phyloP scores from a whole-genome alignment of 2,329 filamentous ascomycete genomes.

The Xylariales sp. region DNA sequence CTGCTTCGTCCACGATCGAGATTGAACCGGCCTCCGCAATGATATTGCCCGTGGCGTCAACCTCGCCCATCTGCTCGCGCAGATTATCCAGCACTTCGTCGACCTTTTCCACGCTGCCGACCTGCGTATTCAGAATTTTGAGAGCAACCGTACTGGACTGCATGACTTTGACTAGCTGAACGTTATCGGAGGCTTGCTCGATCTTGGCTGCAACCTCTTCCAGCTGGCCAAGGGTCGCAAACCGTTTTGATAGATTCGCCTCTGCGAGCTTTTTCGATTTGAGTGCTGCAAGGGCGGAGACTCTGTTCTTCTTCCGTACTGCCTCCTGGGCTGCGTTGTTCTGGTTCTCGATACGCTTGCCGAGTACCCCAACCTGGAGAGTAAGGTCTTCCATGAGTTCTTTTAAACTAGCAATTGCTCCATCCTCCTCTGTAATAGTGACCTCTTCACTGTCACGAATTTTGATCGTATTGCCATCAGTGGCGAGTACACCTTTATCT shows the following conservation, averaged over 20 bases:
- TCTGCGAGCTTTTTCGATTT: conserved; percentile 81
- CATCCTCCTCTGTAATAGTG: conserved; percentile 70
- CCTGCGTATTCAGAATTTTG: conserved; percentile 65
- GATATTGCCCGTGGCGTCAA: conserved; percentile 77
- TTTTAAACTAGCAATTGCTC: conserved; percentile 78
- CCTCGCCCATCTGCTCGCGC: conserved; percentile 73
- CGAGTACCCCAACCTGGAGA: conserved; percentile 65
- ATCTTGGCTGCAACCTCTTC: conserved; percentile 81
- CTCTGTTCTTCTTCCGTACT: conserved; percentile 66
- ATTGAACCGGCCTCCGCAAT: conserved; percentile 59
- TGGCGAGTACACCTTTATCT: conserved; percentile 56
- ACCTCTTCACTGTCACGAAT: conserved; percentile 48
- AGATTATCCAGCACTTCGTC: conserved; percentile 72
- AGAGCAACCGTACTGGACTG: conserved; percentile 71
- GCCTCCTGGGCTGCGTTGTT: conserved; percentile 63
- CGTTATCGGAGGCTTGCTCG: conserved; percentile 79
- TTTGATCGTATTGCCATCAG: conserved; percentile 68
- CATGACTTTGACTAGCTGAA: conserved; percentile 80
- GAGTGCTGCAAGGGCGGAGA: conserved; percentile 72
- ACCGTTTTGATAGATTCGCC: conserved; percentile 64
- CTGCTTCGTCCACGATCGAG: conserved; percentile 65
- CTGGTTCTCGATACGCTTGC: conserved; percentile 62
- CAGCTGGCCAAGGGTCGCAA: conserved; percentile 71
- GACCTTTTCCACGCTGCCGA: conserved; percentile 73
- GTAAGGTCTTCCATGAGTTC: conserved; percentile 72